These are phyloP conservation scores for Sistotremastrum suecicum DNA, from an alignment of 768 basidiomycete genomes.

Conservation along the genomic window DNA sequence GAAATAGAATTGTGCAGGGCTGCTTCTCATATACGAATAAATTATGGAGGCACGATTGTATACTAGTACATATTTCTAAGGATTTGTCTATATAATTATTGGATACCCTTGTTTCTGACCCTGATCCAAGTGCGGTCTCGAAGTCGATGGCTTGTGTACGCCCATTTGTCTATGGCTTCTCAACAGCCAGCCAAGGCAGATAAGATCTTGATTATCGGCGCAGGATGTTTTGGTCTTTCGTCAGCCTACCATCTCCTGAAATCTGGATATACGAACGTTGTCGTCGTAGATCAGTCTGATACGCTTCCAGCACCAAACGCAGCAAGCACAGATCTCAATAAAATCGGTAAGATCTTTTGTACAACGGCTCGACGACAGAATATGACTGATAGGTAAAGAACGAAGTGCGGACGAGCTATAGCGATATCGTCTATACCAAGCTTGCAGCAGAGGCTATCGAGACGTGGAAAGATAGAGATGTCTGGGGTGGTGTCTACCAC, in stretches of 20 bases:
- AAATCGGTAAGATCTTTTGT: slow-evolving; percentile 11
- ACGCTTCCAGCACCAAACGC: slow-evolving; percentile 71
- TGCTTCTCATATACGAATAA: too few species aligned
- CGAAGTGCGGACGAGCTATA: slow-evolving; percentile 53
- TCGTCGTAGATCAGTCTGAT: slow-evolving; percentile 57
- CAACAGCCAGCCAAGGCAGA: background rate
- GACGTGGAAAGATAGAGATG: slow-evolving; percentile 50
- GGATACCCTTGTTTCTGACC: too few species aligned
- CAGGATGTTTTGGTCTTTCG: slow-evolving; percentile 78
- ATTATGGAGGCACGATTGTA: too few species aligned
- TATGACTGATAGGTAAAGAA: background rate
- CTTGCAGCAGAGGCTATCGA: slow-evolving; percentile 67
- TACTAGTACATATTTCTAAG: too few species aligned
- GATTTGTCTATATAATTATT: too few species aligned
- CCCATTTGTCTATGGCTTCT: too few species aligned
- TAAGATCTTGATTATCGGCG: slow-evolving; percentile 55
- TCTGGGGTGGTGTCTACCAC: slow-evolving; percentile 67
- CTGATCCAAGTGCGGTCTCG: too few species aligned
- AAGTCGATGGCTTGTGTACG: too few species aligned
- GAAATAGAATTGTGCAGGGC: too few species aligned
- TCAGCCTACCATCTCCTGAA: slow-evolving; percentile 68
- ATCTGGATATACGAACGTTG: slow-evolving; percentile 55
- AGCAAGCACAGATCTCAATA: slow-evolving; percentile 45
- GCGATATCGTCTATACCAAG: slow-evolving; percentile 50
- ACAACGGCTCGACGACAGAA: background rate